These are phyloP conservation scores for Rhinocladiella mackenziei DNA, from an alignment of 2,329 filamentous ascomycete genomes.

Conservation along the genomic window DNA sequence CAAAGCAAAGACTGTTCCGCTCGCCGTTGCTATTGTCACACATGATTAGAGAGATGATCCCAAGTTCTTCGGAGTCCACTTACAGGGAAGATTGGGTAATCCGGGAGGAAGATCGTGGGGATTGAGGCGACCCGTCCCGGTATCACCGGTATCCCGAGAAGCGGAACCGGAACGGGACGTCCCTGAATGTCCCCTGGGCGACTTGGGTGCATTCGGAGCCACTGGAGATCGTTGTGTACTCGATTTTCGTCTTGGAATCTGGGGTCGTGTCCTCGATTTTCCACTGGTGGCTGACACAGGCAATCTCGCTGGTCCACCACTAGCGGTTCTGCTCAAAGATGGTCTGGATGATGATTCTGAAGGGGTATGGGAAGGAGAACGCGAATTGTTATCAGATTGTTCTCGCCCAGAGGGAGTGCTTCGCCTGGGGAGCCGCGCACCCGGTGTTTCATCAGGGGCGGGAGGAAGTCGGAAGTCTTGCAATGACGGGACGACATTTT, in stretches of 20 bases:
- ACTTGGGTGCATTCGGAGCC: conserved; percentile 9
- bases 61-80: neutral
- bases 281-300: conserved; percentile 13
- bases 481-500: conserved; percentile 27
- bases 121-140: neutral
- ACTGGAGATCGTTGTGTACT: conserved; percentile 15
- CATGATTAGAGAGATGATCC: conserved; percentile 1
- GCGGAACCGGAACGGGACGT: neutral
- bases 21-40: conserved; percentile 7
- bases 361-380: conserved; percentile 12
- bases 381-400: conserved; percentile 6
- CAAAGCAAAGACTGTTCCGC: conserved; percentile 22
- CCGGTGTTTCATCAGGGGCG: neutral
- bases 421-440: neutral
- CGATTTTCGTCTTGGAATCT: conserved; percentile 20
- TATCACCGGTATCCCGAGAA: neutral
- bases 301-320: conserved; percentile 15
- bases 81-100: conserved; percentile 12
- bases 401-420: conserved; percentile 2
- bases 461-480: conserved; percentile 10
- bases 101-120: conserved; percentile 13
- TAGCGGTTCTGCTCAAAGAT: conserved; percentile 19
- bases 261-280: conserved; percentile 20
- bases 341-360: conserved; percentile 18
- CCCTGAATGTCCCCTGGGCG: conserved; percentile 1